Evolutionary conservation across 2,329 filamentous ascomycete species (phyloP).

Genomic region (Chrysoporthe deuterocubensis): DNA sequence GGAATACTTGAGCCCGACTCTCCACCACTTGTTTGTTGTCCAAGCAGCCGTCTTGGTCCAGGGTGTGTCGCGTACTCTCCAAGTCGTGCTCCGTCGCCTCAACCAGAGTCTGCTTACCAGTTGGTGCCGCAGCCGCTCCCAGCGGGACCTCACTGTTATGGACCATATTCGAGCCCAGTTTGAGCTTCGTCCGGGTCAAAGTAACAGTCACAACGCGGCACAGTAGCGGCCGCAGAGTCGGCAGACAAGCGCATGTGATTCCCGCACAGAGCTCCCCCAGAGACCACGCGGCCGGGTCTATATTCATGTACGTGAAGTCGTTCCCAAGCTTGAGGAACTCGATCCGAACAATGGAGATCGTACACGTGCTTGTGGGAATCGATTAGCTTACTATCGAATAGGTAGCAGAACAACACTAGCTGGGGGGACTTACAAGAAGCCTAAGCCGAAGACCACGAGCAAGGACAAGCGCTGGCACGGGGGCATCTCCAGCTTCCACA

Average conservation of each 20-base stretch:
- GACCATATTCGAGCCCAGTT: not conserved
- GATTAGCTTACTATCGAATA: not conserved
- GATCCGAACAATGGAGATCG: slow-evolving; percentile 16
- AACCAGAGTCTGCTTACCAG: not conserved
- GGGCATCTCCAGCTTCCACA: slow-evolving; percentile 22
- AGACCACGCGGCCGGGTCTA: slow-evolving; percentile 11
- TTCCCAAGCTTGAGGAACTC: slow-evolving; percentile 10
- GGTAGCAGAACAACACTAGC: too few relatives aligned
- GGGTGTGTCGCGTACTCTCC: not conserved
- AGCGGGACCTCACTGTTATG: not conserved
- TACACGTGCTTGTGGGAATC: slow-evolving; percentile 6
- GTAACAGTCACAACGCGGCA: not conserved
- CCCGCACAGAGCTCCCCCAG: slow-evolving; percentile 18
- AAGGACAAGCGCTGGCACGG: slow-evolving; percentile 16
- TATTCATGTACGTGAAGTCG: slow-evolving; percentile 19
- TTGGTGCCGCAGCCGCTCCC: not conserved
- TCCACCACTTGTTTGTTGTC: not conserved
- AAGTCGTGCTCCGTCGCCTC: not conserved
- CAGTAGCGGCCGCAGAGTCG: slow-evolving; percentile 18
- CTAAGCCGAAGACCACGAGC: slow-evolving; percentile 19
- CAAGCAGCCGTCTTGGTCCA: not conserved
- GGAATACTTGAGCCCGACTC: not conserved
- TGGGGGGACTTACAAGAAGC: slow-evolving; percentile 19
- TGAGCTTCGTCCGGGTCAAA: not conserved
- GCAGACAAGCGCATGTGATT: slow-evolving; percentile 30